A percentile compares a stretch with the other conserved stretches of the same genome.
Conservation (phyloP, 306 rosid genomes). For the Senna siamea region DNA sequence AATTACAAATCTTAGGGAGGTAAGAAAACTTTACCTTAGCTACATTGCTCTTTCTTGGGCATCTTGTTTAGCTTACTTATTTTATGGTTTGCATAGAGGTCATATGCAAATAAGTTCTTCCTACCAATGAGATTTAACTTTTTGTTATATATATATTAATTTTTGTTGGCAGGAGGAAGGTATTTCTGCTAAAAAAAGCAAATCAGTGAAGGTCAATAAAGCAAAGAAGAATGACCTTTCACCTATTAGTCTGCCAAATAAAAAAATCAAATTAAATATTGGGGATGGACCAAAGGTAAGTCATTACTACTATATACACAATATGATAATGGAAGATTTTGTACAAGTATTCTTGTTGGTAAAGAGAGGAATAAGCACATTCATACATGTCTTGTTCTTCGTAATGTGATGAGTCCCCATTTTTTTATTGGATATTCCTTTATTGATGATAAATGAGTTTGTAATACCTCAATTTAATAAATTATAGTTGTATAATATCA, state of each 20-base stretch:
- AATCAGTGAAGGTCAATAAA: constrained; percentile 64
- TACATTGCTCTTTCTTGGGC: constrained; percentile 14
- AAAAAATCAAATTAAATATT: constrained; percentile 77
- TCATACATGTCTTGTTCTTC: background rate
- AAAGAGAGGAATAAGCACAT: background rate
- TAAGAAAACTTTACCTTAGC: constrained; percentile 39
- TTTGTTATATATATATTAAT: background rate
- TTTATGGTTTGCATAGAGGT: constrained; percentile 20
- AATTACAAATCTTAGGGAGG: constrained; percentile 61
- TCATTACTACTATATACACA: constrained; percentile 28
- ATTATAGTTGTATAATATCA: background rate
- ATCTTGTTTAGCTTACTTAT: constrained; percentile 33
- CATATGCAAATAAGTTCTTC: background rate
- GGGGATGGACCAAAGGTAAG: constrained; percentile 87
- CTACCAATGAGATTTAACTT: constrained; percentile 4
- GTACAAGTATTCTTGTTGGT: constrained; percentile 11
- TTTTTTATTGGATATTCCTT: background rate
- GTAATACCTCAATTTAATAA: background rate
- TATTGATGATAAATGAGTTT: background rate
- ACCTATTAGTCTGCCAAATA: constrained; percentile 56
- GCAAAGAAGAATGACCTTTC: constrained; percentile 63
- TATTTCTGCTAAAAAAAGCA: constrained; percentile 53
- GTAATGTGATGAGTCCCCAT: background rate
- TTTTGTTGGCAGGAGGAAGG: constrained; percentile 69
- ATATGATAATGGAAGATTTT: too few relatives aligned